Conservation (phyloP, 306 rosid genomes). For the Myrica gale region DNA sequence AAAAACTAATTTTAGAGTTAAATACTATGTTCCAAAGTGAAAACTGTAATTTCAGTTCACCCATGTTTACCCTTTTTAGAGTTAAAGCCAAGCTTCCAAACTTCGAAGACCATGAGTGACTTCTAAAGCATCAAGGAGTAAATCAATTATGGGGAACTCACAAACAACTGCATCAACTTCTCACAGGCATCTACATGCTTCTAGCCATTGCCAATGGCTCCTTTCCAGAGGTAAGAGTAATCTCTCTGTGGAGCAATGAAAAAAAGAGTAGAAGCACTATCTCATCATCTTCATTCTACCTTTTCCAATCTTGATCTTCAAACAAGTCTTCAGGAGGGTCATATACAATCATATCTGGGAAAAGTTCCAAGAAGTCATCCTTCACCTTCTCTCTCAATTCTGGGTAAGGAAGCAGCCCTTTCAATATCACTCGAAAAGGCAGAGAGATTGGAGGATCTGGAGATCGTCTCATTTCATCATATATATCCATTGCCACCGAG, state of each 20-base stretch:
- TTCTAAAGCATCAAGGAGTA: background rate
- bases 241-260: no score
- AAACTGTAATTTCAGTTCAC: no score
- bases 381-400: conserved; percentile 79
- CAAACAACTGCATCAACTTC: background rate
- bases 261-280: background rate
- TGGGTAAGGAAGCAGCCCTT: conserved; percentile 84
- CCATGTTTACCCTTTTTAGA: no score
- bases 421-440: conserved; percentile 79
- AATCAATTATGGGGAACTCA: background rate
- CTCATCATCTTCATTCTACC: conserved; percentile 32
- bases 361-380: conserved; percentile 75
- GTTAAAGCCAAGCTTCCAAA: no score
- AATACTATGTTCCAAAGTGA: no score
- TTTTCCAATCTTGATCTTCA: conserved; percentile 47
- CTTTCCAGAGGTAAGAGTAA: no score
- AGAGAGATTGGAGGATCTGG: conserved; percentile 83
- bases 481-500: conserved; percentile 72
- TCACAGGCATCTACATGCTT: background rate
- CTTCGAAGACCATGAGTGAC: no score
- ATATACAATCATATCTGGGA: conserved; percentile 80
- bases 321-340: conserved; percentile 96
- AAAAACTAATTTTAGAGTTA: no score
- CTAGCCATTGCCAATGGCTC: background rate
- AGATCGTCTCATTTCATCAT: conserved; percentile 75